phyloP scores from a whole-genome alignment of 2,329 filamentous ascomycete species.

The Diaporthe sp. region DNA sequence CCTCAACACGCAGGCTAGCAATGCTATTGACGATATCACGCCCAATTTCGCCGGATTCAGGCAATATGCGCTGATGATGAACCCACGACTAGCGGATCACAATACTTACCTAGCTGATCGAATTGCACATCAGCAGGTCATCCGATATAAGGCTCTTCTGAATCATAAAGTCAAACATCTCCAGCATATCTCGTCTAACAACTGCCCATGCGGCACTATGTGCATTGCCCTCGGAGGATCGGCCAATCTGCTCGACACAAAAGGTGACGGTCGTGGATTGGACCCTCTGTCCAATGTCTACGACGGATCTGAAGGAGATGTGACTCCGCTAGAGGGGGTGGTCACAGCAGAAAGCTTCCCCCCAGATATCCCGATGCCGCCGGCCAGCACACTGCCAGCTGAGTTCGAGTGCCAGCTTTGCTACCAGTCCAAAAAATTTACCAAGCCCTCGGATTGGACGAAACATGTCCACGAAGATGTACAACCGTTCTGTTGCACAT shows the following conservation, averaged over 20 bases:
- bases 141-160: conserved; percentile 82
- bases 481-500: conserved; percentile 93
- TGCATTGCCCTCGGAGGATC: conserved; percentile 77
- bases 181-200: conserved; percentile 61
- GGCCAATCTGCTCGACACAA: conserved; percentile 69
- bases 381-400: conserved; percentile 79
- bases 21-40: conserved; percentile 73
- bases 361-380: conserved; percentile 82
- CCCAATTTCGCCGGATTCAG: conserved; percentile 83
- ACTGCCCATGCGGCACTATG: conserved; percentile 69
- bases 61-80: conserved; percentile 77
- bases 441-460: conserved; percentile 95
- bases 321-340: conserved; percentile 74
- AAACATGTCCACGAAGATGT: conserved; percentile 96
- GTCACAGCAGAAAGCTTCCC: conserved; percentile 82
- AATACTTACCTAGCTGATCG: conserved; percentile 78
- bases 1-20: conserved; percentile 69
- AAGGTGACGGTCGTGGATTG: conserved; percentile 66
- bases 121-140: conserved; percentile 82
- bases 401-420: conserved; percentile 92
- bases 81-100: conserved; percentile 71
- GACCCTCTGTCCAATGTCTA: conserved; percentile 65
- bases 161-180: conserved; percentile 77
- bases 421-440: conserved; percentile 85
- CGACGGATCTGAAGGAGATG: conserved; percentile 72